Base-by-base conservation (phyloP, 805 yeast species). In the Jamesozyma spencerorum region DNA sequence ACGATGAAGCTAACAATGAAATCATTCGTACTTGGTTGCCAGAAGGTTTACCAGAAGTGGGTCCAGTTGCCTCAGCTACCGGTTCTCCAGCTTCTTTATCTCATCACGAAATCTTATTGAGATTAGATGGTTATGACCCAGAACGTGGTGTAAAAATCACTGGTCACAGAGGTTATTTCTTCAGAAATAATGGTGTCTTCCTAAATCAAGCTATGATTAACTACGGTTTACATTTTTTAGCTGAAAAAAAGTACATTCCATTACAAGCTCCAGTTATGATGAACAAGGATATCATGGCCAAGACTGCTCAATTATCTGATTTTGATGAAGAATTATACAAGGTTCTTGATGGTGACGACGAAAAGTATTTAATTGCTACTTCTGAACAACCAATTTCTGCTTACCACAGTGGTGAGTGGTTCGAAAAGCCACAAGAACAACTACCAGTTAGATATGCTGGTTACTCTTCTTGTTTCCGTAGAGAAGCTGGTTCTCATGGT, bases 201-300 rank as follows among this genome's bases (percentile, higher is more conserved):
- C 76, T 92, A 65, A 92, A 92, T 74, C 97, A 92, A 71, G 98
- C 98, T 34, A 73, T 92, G 64, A 92, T 92, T 65, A 92, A 88
- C 76, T 90, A 88, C 61, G 98, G 98, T 53, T 75, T 92, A 61
- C 72, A 74, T 45, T 88, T 86, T 68, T 75, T 92, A 63, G 75
- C 85, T 48, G 68, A 75, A 55, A 77, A 80, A 54, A 87, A 80
- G 38, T 92, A 86, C 72, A 71, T 72, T 41, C 95, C 97, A 48
- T 73, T 92, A 65, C 98, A 92, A 72, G 94, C 98, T 13, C 98
- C 98, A 43, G 96, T 90, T 34, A 92, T 92, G 98, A 86, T 92
- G 96, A 92, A 92, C 79, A 92, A 92, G 70, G 97, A 92, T 44
- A 94, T 87, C 43, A 92, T 92, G 98, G 97, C 97, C 53, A 88